Percentiles rank a stretch among this genome's conserved stretches.
These are phyloP conservation scores for Andrographis paniculata DNA, from an alignment of 305 asterid species.

Conservation along the genomic window DNA sequence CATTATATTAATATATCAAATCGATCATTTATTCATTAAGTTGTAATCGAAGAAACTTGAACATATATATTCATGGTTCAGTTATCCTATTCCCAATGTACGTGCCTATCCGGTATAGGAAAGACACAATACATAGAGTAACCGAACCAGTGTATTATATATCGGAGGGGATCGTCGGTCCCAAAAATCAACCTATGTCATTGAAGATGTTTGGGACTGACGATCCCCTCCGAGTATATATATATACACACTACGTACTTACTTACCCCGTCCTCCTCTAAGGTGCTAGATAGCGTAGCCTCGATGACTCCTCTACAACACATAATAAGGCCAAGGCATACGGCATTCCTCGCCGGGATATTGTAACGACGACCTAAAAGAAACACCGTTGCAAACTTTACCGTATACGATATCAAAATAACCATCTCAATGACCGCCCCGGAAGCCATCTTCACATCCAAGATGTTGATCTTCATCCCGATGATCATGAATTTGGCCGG, in stretches of 20 bases:
- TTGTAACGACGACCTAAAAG: slow-evolving; percentile 26
- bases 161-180: no score
- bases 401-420: slow-evolving; percentile 27
- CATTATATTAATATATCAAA: no score
- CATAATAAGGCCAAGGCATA: slow-evolving; percentile 44
- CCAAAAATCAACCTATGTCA: no score
- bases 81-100: no score
- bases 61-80: no score
- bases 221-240: no score
- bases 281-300: slow-evolving; percentile 25
- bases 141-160: no score
- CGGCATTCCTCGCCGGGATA: slow-evolving; percentile 33
- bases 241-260: neutral
- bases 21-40: no score
- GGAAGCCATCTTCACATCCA: slow-evolving; percentile 9
- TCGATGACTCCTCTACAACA: slow-evolving; percentile 57
- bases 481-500: slow-evolving; percentile 56
- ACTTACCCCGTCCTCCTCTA: slow-evolving; percentile 39
- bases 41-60: no score
- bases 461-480: slow-evolving; percentile 30
- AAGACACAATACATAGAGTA: no score
- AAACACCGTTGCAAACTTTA: slow-evolving; percentile 35
- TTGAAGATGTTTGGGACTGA: no score
- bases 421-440: slow-evolving; percentile 18
- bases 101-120: no score